These are phyloP conservation scores for Aspergillus biplanus DNA, from an alignment of 495 filamentous ascomycete genomes.

Conservation along the genomic window DNA sequence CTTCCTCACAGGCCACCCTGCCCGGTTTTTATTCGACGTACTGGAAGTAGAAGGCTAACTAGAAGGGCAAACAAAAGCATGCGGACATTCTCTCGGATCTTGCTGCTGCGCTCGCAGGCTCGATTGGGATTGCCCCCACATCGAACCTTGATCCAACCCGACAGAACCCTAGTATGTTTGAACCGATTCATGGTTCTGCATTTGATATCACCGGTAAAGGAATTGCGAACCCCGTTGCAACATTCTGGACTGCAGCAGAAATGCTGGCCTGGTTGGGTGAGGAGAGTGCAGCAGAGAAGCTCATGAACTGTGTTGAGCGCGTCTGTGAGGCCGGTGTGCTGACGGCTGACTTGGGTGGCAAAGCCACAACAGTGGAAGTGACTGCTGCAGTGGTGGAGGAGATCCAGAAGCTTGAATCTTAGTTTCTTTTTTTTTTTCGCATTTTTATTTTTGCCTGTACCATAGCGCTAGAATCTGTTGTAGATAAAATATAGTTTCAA, in stretches of 20 bases:
- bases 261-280: constrained; percentile 71
- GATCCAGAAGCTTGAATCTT: constrained; percentile 44
- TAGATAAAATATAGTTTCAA: not conserved
- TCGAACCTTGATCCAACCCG: constrained; percentile 68
- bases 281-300: constrained; percentile 53
- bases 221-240: constrained; percentile 71
- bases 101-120: constrained; percentile 59
- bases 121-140: constrained; percentile 62
- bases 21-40: not conserved
- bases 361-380: constrained; percentile 57
- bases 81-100: constrained; percentile 62
- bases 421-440: not conserved
- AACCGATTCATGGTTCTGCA: constrained; percentile 69
- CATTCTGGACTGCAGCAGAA: constrained; percentile 70
- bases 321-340: constrained; percentile 60
- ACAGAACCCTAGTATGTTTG: constrained; percentile 65
- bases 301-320: constrained; percentile 63
- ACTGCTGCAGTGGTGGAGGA: constrained; percentile 64
- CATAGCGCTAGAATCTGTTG: not conserved
- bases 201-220: constrained; percentile 75
- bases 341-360: constrained; percentile 65
- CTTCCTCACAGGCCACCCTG: not conserved
- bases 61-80: constrained; percentile 36
- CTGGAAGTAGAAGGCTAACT: constrained; percentile 4
- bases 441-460: constrained; percentile 5